Evolutionary conservation across 2,329 filamentous ascomycete species (phyloP).

Genomic region (Cladophialophora yegresii): DNA sequence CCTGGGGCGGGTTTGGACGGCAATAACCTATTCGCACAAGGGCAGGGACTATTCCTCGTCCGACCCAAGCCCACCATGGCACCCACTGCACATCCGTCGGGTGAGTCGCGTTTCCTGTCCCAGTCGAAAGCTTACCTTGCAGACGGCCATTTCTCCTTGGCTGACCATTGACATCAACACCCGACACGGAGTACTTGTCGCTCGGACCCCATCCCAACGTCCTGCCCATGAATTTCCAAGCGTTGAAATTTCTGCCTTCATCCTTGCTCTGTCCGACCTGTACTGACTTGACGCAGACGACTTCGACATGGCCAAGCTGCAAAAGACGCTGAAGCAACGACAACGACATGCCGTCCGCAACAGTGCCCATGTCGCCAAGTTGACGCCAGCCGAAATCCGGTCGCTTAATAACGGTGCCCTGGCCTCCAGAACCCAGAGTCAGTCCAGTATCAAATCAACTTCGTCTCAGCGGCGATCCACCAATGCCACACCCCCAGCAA

Average conservation of each 20-base stretch:
- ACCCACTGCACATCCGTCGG: slow-evolving; percentile 16
- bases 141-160: slow-evolving; percentile 19
- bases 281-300: slow-evolving; percentile 33
- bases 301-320: slow-evolving; percentile 37
- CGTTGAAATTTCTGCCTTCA: slow-evolving; percentile 8
- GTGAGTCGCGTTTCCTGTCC: slow-evolving; percentile 24
- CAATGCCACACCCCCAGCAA: slow-evolving; percentile 29
- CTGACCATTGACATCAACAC: slow-evolving; percentile 17
- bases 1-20: slow-evolving; percentile 11
- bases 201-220: slow-evolving; percentile 12
- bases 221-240: slow-evolving; percentile 13
- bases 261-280: slow-evolving; percentile 21
- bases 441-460: slow-evolving; percentile 28
- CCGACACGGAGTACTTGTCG: slow-evolving; percentile 8
- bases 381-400: slow-evolving; percentile 36
- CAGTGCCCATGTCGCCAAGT: slow-evolving; percentile 32
- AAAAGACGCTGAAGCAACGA: slow-evolving; percentile 35
- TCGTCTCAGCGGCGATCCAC: slow-evolving; percentile 26
- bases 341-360: slow-evolving; percentile 30
- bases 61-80: slow-evolving; percentile 18
- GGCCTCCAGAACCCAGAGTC: slow-evolving; percentile 29
- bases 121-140: slow-evolving; percentile 25
- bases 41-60: slow-evolving; percentile 11
- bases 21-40: slow-evolving; percentile 4
- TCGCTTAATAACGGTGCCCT: slow-evolving; percentile 34